Evolutionary conservation across 164 flowering plant species (phyloP).

Genomic region (Magnolia officinalis): DNA sequence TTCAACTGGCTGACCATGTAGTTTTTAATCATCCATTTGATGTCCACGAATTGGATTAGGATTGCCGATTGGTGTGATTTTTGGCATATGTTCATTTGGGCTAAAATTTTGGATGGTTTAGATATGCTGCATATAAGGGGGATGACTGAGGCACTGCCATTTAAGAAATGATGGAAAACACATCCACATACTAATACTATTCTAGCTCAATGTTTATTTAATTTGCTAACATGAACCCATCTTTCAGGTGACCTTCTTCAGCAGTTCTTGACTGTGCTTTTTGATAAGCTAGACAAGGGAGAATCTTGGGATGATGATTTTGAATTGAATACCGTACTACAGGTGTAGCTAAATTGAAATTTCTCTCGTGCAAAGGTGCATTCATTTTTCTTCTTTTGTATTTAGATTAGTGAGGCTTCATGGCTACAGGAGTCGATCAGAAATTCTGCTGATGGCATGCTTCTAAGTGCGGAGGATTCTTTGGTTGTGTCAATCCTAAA

Average conservation of each 20-base stretch:
- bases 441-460: conserved; percentile 81
- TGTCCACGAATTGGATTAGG: not conserved
- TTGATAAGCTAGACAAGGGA: conserved; percentile 79
- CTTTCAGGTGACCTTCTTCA: conserved; percentile 88
- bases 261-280: conserved; percentile 78
- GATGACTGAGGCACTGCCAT: not conserved
- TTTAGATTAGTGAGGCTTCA: conserved; percentile 7
- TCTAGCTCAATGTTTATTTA: not conserved
- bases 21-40: not conserved
- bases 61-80: not conserved
- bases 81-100: not conserved
- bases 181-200: not conserved
- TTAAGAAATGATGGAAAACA: not conserved
- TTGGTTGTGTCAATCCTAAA: conserved; percentile 67
- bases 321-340: conserved; percentile 84
- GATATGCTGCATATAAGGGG: not conserved
- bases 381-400: not conserved
- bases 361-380: not conserved
- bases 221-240: not conserved
- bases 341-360: conserved; percentile 43
- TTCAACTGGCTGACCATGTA: not conserved
- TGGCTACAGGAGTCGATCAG: conserved; percentile 77
- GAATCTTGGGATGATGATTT: conserved; percentile 93
- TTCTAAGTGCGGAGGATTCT: conserved; percentile 74
- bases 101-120: not conserved